Percentiles rank a stretch among this genome's conserved stretches.
phyloP scores from a whole-genome alignment of 805 yeast species.

The Wickerhamiella siamensis region DNA sequence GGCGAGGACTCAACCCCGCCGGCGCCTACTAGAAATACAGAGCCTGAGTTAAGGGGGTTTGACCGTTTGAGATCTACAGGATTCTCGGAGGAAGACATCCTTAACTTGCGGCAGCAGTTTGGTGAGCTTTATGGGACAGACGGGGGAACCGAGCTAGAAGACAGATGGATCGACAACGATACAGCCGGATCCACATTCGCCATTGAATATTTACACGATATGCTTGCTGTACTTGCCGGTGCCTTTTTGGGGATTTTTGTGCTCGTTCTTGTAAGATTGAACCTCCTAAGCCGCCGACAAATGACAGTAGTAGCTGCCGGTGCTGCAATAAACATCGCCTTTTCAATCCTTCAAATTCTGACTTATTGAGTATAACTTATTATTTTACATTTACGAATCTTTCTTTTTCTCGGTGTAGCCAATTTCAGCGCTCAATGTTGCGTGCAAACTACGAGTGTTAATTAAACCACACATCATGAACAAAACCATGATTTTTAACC shows the following conservation, averaged over 20 bases:
- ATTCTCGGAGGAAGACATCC: slow-evolving; percentile 63
- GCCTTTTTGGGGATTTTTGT: slow-evolving; percentile 62
- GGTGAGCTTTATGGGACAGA: slow-evolving; percentile 44
- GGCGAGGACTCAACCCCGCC: slow-evolving; percentile 43
- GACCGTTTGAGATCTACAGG: slow-evolving; percentile 76
- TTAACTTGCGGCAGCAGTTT: slow-evolving; percentile 60
- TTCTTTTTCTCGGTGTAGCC: too few relatives aligned
- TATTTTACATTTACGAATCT: too few relatives aligned
- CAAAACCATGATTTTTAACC: not conserved
- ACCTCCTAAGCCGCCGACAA: slow-evolving; percentile 42
- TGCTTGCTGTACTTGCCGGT: slow-evolving; percentile 61
- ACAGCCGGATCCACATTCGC: slow-evolving; percentile 35
- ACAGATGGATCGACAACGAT: slow-evolving; percentile 76
- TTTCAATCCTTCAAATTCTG: slow-evolving; percentile 38
- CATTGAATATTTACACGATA: slow-evolving; percentile 45
- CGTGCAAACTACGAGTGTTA: too few relatives aligned
- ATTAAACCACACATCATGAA: too few relatives aligned
- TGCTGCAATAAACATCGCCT: slow-evolving; percentile 47
- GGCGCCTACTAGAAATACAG: slow-evolving; percentile 33
- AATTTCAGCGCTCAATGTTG: too few relatives aligned
- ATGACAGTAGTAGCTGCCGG: slow-evolving; percentile 63
- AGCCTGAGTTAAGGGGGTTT: slow-evolving; percentile 68
- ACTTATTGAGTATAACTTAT: too few relatives aligned
- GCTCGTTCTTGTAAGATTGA: slow-evolving; percentile 43
- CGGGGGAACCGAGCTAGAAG: slow-evolving; percentile 41